phyloP scores from a whole-genome alignment of 306 rosid species.

The Comarum palustre region DNA sequence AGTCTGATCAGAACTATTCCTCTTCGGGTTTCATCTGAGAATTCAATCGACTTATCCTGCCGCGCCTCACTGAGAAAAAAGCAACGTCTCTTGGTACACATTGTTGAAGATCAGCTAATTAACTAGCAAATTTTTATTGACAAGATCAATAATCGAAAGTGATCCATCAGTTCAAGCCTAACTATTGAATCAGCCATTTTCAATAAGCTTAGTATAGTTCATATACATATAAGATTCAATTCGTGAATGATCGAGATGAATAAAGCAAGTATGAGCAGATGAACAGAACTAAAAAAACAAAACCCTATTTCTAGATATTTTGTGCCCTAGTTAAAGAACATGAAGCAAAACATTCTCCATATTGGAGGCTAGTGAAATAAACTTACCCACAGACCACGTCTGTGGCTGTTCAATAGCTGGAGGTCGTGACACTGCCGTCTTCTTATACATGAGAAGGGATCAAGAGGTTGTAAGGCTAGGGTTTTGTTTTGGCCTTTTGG shows the following conservation, averaged over 20 bases:
- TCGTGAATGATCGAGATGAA: background rate
- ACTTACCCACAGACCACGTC: too few relatives aligned
- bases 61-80: background rate
- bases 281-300: background rate
- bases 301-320: background rate
- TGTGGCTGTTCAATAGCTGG: too few relatives aligned
- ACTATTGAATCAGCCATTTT: background rate
- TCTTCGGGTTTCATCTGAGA: background rate
- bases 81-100: background rate
- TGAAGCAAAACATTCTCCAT: background rate
- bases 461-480: background rate
- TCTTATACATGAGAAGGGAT: background rate
- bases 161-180: background rate
- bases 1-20: constrained; percentile 6
- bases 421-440: background rate
- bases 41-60: background rate
- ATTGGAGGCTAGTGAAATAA: background rate
- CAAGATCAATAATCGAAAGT: background rate
- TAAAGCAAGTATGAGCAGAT: background rate
- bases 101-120: background rate
- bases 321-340: background rate
- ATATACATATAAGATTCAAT: background rate
- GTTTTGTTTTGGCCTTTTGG: background rate
- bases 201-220: too few relatives aligned
- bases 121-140: background rate